Evolutionary conservation across 192 early-diverging fungal genomes (phyloP), one percentile per base, ranked within the genome.

Genomic region (Podila epigama): DNA sequence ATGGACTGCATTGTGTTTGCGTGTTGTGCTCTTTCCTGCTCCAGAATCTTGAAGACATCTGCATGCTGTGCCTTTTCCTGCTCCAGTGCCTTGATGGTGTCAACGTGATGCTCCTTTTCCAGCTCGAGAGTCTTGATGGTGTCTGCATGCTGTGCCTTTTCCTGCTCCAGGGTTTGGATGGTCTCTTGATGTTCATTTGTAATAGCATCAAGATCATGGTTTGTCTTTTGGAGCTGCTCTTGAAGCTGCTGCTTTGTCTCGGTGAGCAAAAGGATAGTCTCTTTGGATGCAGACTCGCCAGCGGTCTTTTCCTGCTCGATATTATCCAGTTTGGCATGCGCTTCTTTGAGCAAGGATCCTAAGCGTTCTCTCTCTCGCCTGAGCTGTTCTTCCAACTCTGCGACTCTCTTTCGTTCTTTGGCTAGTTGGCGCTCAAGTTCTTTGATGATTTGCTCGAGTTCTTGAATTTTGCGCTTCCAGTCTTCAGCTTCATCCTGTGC

Each of bases 351-450:
- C 33, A 64, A 42, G 18, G 29, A 54, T 50, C 59, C 60, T 22
- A 77, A 7, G 4, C 51, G 48, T 15, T 64, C 60, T 4, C 54
- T 50, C 25, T 77, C 73, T 13, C 51, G 25, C 32, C 60, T 58
- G 56, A 77, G 63, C 5, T 28, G 37, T 8, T 29, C 61, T 16
- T 60, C 12, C 5, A 77, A 18, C 25, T 77, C 73, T 12, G 44
- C 66, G 9, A 77, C 61, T 2, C 34, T 27, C 8, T 34, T 28
- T 20, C 58, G 15, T 48, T 77, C 73, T 2, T n/a, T 40, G 13
- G 54, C 51, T 15, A 77, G 53, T 13, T 64, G 42, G 55, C 41
- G 51, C 56, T 77, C 66, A 20, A 77, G 37, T 4, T 77, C 73
- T 6, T 37, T 40, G 8, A 77, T 28, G 3, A 36, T 29, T 29